Conservation (phyloP, 2,329 filamentous ascomycete species). For the Plenodomus tracheiphilus region DNA sequence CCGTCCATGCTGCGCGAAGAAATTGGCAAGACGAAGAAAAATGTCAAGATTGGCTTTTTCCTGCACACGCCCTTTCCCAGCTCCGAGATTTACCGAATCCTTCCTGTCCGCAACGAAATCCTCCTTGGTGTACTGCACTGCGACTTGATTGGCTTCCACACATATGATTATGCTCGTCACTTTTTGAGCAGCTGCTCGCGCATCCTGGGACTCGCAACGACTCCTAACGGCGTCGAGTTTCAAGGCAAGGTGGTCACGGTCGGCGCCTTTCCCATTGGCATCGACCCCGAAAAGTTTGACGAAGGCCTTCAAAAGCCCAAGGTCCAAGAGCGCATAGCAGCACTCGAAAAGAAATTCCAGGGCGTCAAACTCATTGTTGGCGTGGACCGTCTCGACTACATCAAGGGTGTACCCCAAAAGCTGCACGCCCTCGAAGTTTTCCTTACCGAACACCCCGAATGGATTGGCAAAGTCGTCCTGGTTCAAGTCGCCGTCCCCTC, state of each 20-base stretch:
- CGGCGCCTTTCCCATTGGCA: conserved; percentile 95
- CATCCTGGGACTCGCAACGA: conserved; percentile 79
- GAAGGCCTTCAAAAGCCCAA: conserved; percentile 83
- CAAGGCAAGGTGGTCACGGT: conserved; percentile 86
- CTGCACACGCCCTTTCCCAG: conserved; percentile 96
- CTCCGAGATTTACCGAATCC: conserved; percentile 93
- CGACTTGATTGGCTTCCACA: conserved; percentile 96
- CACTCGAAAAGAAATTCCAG: conserved; percentile 86
- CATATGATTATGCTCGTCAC: conserved; percentile 97
- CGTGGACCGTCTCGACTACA: conserved; percentile 95
- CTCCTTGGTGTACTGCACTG: conserved; percentile 87
- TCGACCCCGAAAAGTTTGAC: conserved; percentile 95
- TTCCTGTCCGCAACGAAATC: conserved; percentile 88
- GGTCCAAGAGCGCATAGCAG: conserved; percentile 84
- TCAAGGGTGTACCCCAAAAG: conserved; percentile 98
- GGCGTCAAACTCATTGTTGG: conserved; percentile 96
- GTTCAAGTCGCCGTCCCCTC: conserved; percentile 96
- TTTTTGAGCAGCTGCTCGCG: conserved; percentile 97
- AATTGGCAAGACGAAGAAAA: conserved; percentile 77
- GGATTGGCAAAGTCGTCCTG: conserved; percentile 95
- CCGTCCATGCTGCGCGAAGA: conserved; percentile 94
- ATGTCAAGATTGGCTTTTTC: conserved; percentile 98
- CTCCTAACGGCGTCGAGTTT: conserved; percentile 91
- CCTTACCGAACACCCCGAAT: conserved; percentile 93
- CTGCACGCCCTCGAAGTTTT: conserved; percentile 96